Conservation (phyloP, 1,284 basidiomycete species). For the Mycosarcoma mackinlayi region DNA sequence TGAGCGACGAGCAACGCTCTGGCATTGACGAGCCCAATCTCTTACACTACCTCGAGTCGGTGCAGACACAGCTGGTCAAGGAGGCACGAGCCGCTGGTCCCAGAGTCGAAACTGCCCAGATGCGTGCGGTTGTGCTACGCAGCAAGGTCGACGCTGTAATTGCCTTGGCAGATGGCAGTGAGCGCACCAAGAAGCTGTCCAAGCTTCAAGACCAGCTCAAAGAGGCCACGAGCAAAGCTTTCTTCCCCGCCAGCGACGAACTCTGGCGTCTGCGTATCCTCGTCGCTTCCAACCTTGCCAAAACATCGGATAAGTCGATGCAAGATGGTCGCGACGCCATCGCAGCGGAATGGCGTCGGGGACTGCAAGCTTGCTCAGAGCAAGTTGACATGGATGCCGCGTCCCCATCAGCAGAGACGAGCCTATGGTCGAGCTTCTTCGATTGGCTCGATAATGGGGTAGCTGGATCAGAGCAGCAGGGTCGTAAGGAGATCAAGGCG, state of each 20-base stretch:
- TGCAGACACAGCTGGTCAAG: conserved; percentile 31
- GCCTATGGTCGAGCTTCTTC: conserved; percentile 35
- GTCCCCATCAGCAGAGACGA: conserved; percentile 8
- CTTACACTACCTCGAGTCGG: conserved; percentile 44
- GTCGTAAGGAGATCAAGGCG: conserved; percentile 26
- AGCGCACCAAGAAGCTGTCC: conserved; percentile 21
- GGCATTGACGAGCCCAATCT: conserved; percentile 56
- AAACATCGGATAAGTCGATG: conserved; percentile 9
- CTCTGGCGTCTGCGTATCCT: conserved; percentile 47
- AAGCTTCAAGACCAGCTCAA: conserved; percentile 29
- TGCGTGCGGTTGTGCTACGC: conserved; percentile 36
- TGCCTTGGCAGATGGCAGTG: conserved; percentile 11
- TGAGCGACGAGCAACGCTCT: conserved; percentile 36
- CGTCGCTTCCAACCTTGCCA: conserved; percentile 19
- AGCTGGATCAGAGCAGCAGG: conserved; percentile 1
- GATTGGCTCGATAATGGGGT: conserved; percentile 42
- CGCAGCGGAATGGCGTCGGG: conserved; percentile 37
- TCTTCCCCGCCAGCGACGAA: conserved; percentile 33
- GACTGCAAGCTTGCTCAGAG: conserved; percentile 35
- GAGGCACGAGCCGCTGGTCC: conserved; percentile 40
- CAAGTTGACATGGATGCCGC: conserved; percentile 3
- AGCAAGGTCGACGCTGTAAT: conserved; percentile 22
- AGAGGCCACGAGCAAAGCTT: conserved; percentile 17
- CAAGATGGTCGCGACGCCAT: conserved; percentile 20
- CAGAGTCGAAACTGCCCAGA: conserved; percentile 32